Evolutionary conservation across 495 filamentous ascomycete species (phyloP).

Genomic region (Hypoxylon intermedium): DNA sequence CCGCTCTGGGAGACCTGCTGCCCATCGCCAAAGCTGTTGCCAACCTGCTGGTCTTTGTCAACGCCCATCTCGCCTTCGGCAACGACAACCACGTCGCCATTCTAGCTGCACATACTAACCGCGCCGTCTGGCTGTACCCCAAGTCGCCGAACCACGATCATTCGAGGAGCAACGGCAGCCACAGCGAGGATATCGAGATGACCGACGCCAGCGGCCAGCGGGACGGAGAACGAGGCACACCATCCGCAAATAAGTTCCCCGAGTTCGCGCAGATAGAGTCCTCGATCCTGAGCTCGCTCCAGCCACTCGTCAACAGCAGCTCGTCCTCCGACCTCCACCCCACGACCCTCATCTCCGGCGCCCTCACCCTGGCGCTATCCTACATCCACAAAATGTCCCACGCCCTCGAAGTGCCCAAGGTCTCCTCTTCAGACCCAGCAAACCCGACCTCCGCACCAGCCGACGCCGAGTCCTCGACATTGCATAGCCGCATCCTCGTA

Average conservation of each 20-base stretch:
- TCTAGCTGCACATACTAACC: constrained; percentile 85
- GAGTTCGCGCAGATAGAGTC: constrained; percentile 86
- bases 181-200: constrained; percentile 58
- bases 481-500: constrained; percentile 85
- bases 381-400: constrained; percentile 75
- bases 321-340: constrained; percentile 62
- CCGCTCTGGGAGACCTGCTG: constrained; percentile 75
- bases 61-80: constrained; percentile 91
- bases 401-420: constrained; percentile 45
- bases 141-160: constrained; percentile 40
- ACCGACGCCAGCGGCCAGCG: too few species aligned
- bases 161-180: neutral
- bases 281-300: constrained; percentile 74
- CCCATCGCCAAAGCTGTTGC: constrained; percentile 84
- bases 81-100: constrained; percentile 91
- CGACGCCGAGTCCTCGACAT: constrained; percentile 42
- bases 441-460: constrained; percentile 41
- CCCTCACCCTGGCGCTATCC: constrained; percentile 84
- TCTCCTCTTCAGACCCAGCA: constrained; percentile 39
- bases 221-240: constrained; percentile 44
- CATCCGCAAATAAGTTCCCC: constrained; percentile 85
- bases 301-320: constrained; percentile 71
- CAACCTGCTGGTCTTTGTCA: constrained; percentile 93
- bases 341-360: constrained; percentile 85
- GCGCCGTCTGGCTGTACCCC: constrained; percentile 89